Evolutionary conservation across 305 asterid species (phyloP), one percentile per base, ranked within the genome.

Genomic region (Nicotiana rustica): DNA sequence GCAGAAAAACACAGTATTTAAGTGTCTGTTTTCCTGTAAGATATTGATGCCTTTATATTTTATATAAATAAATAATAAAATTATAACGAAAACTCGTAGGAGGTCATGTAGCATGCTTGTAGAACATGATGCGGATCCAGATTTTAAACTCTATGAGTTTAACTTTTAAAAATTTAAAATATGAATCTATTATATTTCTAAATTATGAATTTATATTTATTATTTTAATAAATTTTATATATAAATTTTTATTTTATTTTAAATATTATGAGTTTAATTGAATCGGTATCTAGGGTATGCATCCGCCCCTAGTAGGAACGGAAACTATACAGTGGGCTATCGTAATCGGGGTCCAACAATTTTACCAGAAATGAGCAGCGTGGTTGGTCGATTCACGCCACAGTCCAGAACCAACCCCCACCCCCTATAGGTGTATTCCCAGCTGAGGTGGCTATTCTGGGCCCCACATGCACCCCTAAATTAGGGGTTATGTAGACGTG

Each of bases 291-390:
- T 25, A 25, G 25, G 25, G 25, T 25, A 25, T 25, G 25, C 25
- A 25, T 25, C 25, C 25, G 25, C 25, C 25, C 25, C 25, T 25
- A 25, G 25, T 25, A 25, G 25, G 25, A 25, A 25, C 25, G 25
- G 25, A 25, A 25, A 25, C 25, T 25, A 25, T 25, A 25, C 25
- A 25, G 25, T 25, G 25, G 25, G 25, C 25, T 82, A 85, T 93
- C 97, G 86, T 87, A 84, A 87, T 93, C 97, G 71, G 61, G 79
- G 91, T 70, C 97, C 95, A 84, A 92, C 98, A 91, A 31, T 66
- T 77, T 82, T 47, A 87, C 94, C 91, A 91, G 93, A 89, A 89
- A 83, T 77, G 84, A 83, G 96, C 92, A 88, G 90, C 80, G 87
- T 88, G 89, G 83, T 52, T 82, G 88, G 86, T 84, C 66, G 87